These are phyloP conservation scores for Tripterygium wilfordii DNA, from an alignment of 177 flowering plant genomes.

Conservation along the genomic window DNA sequence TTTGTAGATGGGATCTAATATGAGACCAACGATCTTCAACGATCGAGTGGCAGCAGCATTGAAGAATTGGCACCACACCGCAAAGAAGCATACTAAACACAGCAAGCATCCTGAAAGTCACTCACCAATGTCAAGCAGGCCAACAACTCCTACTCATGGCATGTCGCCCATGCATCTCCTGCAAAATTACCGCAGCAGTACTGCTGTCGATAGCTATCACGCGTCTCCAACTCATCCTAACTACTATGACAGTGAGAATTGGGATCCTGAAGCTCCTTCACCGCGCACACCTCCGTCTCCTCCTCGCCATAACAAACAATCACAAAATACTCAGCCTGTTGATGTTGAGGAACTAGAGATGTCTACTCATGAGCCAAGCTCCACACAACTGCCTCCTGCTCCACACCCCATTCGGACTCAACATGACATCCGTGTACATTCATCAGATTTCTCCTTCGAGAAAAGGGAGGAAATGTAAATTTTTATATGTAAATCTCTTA, in stretches of 20 bases:
- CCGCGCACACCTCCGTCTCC: too few species aligned
- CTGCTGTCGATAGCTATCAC: slow-evolving; percentile 12
- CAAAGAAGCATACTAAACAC: slow-evolving; percentile 34
- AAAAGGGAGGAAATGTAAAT: not conserved
- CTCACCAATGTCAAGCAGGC: slow-evolving; percentile 38
- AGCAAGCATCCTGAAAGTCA: slow-evolving; percentile 12
- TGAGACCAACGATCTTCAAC: slow-evolving; percentile 50
- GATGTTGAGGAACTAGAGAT: not conserved
- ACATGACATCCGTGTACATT: slow-evolving; percentile 10
- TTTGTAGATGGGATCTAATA: slow-evolving; percentile 52
- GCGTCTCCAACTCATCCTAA: slow-evolving; percentile 19
- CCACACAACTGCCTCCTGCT: slow-evolving; percentile 3
- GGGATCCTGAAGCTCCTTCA: slow-evolving; percentile 18
- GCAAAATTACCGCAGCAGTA: slow-evolving; percentile 17
- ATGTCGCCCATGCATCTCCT: slow-evolving; percentile 46
- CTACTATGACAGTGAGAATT: slow-evolving; percentile 14
- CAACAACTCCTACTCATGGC: slow-evolving; percentile 33
- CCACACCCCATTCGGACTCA: slow-evolving; percentile 7
- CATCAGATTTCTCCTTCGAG: slow-evolving; percentile 21
- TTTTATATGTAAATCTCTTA: too few species aligned
- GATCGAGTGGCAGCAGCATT: slow-evolving; percentile 46
- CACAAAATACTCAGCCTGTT: not conserved
- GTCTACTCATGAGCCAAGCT: not conserved
- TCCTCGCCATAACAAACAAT: too few species aligned
- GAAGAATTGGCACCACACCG: slow-evolving; percentile 36